Percentiles rank a stretch among this genome's conserved stretches.
These are phyloP conservation scores for Cyathus pygmaeus DNA, from an alignment of 1,284 basidiomycete genomes.

Conservation along the genomic window DNA sequence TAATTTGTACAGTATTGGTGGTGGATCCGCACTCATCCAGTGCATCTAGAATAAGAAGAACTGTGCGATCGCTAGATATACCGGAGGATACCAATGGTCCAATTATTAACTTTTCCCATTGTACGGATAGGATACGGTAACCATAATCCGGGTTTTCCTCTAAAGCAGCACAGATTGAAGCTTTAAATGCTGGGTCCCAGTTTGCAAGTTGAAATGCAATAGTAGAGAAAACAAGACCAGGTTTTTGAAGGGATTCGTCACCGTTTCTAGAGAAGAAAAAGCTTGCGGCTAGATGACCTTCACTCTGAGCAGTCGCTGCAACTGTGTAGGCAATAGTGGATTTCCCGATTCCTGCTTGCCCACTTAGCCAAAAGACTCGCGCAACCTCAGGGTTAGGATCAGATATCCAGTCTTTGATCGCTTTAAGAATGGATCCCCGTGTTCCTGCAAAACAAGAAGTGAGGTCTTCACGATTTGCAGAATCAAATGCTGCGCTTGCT, in stretches of 20 bases:
- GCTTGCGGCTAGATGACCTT: background rate
- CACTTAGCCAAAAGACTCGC: conserved; percentile 1
- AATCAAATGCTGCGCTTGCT: background rate
- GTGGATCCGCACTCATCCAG: background rate
- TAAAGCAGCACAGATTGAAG: background rate
- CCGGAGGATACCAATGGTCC: background rate
- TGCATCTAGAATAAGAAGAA: background rate
- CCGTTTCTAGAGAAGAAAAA: background rate
- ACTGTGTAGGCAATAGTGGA: background rate
- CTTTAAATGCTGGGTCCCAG: background rate
- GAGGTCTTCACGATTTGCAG: background rate
- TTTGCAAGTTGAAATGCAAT: background rate
- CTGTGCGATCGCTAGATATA: background rate
- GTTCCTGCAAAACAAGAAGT: background rate
- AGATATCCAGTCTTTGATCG: background rate
- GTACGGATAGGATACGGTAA: background rate
- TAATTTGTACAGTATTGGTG: background rate
- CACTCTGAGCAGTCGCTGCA: background rate
- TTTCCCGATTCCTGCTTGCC: background rate
- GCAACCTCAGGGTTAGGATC: background rate
- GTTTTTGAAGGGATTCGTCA: background rate
- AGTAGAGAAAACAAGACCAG: background rate
- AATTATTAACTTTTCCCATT: background rate
- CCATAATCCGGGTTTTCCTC: background rate
- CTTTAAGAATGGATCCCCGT: background rate